These are phyloP conservation scores for Geranium brycei DNA, from an alignment of 345 rosid species.

Conservation along the genomic window DNA sequence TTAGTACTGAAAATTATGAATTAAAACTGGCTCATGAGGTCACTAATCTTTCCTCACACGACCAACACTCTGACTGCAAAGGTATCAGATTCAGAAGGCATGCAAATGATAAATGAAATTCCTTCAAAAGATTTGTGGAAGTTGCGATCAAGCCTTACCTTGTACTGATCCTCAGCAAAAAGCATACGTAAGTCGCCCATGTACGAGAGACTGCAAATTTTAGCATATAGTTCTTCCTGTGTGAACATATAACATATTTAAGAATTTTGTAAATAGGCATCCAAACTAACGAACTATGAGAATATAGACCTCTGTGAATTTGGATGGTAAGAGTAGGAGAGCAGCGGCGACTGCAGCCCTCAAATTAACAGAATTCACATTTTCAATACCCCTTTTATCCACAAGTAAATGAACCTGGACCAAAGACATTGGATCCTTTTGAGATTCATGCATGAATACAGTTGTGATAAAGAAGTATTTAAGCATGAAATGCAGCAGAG, in stretches of 20 bases:
- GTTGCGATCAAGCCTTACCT: conserved; percentile 33
- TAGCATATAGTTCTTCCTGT: conserved; percentile 77
- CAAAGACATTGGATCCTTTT: not conserved
- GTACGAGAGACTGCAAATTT: conserved; percentile 84
- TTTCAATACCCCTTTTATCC: conserved; percentile 55
- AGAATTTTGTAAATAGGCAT: conserved; percentile 4
- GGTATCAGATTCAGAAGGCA: not conserved
- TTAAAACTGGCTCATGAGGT: not conserved
- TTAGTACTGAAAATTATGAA: not conserved
- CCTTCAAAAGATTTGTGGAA: not conserved
- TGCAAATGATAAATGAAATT: too few species aligned
- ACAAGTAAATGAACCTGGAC: conserved; percentile 60
- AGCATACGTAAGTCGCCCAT: conserved; percentile 85
- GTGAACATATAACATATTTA: conserved; percentile 10
- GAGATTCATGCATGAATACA: not conserved
- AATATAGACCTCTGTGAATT: conserved; percentile 51
- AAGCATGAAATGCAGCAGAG: not conserved
- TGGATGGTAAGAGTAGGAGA: conserved; percentile 74
- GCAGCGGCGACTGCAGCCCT: conserved; percentile 81
- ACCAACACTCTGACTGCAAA: not conserved
- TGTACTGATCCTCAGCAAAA: conserved; percentile 76
- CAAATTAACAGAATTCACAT: conserved; percentile 49
- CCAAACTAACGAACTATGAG: not conserved
- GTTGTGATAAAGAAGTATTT: not conserved
- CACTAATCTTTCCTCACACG: not conserved